phyloP scores from a whole-genome alignment of 306 rosid genomes.

The Acacia crassicarpa region DNA sequence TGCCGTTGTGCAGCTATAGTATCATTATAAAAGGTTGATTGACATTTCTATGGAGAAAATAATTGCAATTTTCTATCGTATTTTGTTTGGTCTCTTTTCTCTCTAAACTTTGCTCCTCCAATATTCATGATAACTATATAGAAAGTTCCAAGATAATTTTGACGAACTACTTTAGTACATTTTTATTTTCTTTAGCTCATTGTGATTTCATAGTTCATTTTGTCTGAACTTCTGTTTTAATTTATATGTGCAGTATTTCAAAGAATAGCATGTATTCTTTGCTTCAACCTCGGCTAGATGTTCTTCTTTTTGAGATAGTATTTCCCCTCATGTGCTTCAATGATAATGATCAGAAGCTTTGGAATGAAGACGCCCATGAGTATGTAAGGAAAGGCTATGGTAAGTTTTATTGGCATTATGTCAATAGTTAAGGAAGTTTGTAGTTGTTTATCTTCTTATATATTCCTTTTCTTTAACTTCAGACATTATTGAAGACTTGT shows the following conservation, averaged over 20 bases:
- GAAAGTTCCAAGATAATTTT: neutral
- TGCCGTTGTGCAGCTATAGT: neutral
- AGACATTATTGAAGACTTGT: slow-evolving; percentile 96
- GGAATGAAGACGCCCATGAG: slow-evolving; percentile 99
- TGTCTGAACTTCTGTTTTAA: neutral
- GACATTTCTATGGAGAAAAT: neutral
- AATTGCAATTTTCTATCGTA: neutral
- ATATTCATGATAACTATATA: neutral
- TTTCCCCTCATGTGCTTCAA: slow-evolving; percentile 96
- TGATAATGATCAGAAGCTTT: slow-evolving; percentile 87
- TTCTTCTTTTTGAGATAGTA: slow-evolving; percentile 88
- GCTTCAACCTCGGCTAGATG: slow-evolving; percentile 87
- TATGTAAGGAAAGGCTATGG: slow-evolving; percentile 99
- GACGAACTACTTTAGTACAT: slow-evolving; percentile 1
- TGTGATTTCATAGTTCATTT: slow-evolving; percentile 2
- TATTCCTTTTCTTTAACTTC: slow-evolving; percentile 25
- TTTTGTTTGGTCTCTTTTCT: neutral
- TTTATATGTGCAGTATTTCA: slow-evolving; percentile 67
- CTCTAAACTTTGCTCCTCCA: neutral
- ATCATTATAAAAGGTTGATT: neutral
- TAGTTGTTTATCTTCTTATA: slow-evolving; percentile 29
- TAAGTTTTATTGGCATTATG: slow-evolving; percentile 37
- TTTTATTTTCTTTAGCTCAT: slow-evolving; percentile 4
- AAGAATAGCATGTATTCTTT: slow-evolving; percentile 75
- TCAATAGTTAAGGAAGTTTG: slow-evolving; percentile 9